Conservation (phyloP, 257 asterid genomes). For the Eustoma russellianum region DNA sequence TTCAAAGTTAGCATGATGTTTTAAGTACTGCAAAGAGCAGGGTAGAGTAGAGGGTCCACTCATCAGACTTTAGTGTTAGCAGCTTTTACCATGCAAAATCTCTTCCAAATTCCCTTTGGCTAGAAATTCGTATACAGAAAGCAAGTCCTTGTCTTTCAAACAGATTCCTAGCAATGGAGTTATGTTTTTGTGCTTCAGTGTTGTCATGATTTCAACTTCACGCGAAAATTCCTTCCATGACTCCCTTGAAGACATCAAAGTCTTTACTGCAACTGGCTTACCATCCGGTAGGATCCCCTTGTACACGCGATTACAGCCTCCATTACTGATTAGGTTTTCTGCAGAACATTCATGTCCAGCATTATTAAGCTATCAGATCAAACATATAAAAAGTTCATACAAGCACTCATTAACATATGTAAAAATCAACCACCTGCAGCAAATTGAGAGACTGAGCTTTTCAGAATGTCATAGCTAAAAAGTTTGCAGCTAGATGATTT, state of each 20-base stretch:
- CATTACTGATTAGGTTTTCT: slow-evolving; percentile 73
- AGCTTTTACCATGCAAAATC: slow-evolving; percentile 48
- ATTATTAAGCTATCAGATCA: not conserved
- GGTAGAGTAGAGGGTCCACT: too few species aligned
- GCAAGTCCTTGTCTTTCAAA: slow-evolving; percentile 37
- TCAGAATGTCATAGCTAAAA: slow-evolving; percentile 47
- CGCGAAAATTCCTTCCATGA: slow-evolving; percentile 51
- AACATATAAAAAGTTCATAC: too few species aligned
- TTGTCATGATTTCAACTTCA: slow-evolving; percentile 76
- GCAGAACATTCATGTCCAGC: slow-evolving; percentile 6
- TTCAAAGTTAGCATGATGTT: too few species aligned
- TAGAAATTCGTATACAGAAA: slow-evolving; percentile 62
- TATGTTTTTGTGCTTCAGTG: slow-evolving; percentile 56
- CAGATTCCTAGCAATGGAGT: slow-evolving; percentile 70
- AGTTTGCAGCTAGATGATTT: slow-evolving; percentile 43
- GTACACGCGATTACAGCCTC: slow-evolving; percentile 77
- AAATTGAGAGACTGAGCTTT: slow-evolving; percentile 46
- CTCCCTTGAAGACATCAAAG: slow-evolving; percentile 47
- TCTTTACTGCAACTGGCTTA: slow-evolving; percentile 63
- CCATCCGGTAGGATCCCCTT: slow-evolving; percentile 70
- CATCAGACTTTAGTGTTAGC: slow-evolving; percentile 1
- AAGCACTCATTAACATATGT: too few species aligned
- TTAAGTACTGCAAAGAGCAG: too few species aligned
- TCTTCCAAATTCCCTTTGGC: slow-evolving; percentile 75
- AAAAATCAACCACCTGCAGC: slow-evolving; percentile 38